Evolutionary conservation across 345 rosid species (phyloP).

Genomic region (Barbarea vulgaris): DNA sequence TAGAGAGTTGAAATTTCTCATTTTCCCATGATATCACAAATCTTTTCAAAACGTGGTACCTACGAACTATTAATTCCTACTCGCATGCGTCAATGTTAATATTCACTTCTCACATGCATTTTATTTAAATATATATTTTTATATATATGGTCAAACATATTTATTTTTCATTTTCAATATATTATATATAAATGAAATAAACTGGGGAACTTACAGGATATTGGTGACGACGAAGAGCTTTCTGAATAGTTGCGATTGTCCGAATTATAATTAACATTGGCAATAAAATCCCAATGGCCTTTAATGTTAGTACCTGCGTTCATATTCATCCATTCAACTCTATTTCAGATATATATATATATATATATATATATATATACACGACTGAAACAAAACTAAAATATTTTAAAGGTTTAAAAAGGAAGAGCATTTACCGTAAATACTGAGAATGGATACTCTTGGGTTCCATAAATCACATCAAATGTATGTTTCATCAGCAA

Average conservation of each 20-base stretch:
- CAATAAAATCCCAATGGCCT: constrained; percentile 69
- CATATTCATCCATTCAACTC: neutral
- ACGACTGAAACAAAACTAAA: neutral
- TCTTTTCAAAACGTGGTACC: constrained; percentile 34
- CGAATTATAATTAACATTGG: constrained; percentile 72
- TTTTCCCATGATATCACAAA: constrained; percentile 29
- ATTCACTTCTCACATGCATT: constrained; percentile 46
- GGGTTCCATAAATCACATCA: constrained; percentile 53
- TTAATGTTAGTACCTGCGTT: constrained; percentile 63
- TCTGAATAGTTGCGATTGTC: constrained; percentile 60
- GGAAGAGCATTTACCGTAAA: constrained; percentile 48
- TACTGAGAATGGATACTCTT: constrained; percentile 74
- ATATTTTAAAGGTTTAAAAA: neutral
- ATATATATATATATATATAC: too few species aligned
- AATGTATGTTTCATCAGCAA: constrained; percentile 69
- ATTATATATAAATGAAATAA: neutral
- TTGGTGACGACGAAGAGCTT: constrained; percentile 33
- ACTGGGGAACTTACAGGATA: constrained; percentile 28
- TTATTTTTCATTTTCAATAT: neutral
- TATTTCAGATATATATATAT: neutral
- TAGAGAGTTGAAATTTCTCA: constrained; percentile 16
- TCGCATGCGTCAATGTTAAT: constrained; percentile 14
- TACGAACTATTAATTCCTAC: constrained; percentile 22
- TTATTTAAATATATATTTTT: constrained; percentile 33
- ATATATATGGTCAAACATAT: constrained; percentile 11